Conservation (phyloP, 2,329 filamentous ascomycete genomes). For the Fusarium liriodendri region DNA sequence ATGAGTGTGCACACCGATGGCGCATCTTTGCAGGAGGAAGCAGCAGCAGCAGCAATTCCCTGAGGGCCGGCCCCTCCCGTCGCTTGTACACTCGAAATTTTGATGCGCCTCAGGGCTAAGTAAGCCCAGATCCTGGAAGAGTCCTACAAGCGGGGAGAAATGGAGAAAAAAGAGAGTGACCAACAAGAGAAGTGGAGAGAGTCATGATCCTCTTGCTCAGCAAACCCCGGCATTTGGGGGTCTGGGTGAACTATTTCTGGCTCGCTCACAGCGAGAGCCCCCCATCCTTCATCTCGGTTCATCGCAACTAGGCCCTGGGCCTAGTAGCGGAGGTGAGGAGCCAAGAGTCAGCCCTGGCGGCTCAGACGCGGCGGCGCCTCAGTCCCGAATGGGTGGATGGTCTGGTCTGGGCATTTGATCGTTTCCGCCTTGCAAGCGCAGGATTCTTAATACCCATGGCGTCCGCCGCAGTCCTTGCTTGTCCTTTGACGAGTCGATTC, state of each 20-base stretch:
- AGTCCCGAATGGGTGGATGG: slow-evolving; percentile 8
- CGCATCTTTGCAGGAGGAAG: background rate
- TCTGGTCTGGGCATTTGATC: slow-evolving; percentile 9
- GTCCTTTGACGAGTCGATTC: background rate
- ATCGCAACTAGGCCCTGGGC: slow-evolving; percentile 1
- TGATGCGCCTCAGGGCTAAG: background rate
- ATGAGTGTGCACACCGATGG: background rate
- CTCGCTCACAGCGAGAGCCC: slow-evolving; percentile 1
- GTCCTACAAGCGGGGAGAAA: slow-evolving; percentile 2
- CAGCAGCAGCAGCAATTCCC: background rate
- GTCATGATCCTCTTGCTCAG: background rate
- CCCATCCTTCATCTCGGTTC: slow-evolving; percentile 36
- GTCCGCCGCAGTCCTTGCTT: slow-evolving; percentile 5
- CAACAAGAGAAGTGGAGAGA: background rate
- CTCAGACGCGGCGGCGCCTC: slow-evolving; percentile 18
- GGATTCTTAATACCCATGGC: slow-evolving; percentile 14
- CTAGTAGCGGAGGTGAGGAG: slow-evolving; percentile 2
- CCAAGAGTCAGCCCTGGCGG: slow-evolving; percentile 27
- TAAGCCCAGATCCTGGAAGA: background rate
- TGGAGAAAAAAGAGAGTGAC: background rate
- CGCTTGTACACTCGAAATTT: background rate
- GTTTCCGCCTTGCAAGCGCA: slow-evolving; percentile 22
- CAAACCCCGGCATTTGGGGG: background rate
- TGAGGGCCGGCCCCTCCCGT: background rate
- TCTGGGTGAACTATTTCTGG: slow-evolving; percentile 33